phyloP scores from a whole-genome alignment of 352 stramenopile species.

The Sclerospora graminicola region DNA sequence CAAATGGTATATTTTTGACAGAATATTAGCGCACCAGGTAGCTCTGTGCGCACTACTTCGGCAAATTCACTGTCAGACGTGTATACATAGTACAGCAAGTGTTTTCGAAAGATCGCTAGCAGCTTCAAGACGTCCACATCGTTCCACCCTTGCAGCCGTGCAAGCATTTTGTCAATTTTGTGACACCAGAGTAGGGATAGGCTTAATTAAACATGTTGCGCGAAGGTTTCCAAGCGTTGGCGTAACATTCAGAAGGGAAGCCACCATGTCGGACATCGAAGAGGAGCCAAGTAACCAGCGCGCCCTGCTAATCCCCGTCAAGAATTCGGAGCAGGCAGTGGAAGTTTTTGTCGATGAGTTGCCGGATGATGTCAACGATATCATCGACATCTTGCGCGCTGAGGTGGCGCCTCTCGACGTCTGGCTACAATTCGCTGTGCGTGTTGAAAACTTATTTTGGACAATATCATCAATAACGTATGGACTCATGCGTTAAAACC shows the following conservation, averaged over 20 bases:
- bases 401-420: slow-evolving; percentile 87
- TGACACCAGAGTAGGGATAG: not conserved
- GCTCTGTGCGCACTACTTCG: slow-evolving; percentile 21
- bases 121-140: slow-evolving; percentile 41
- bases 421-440: slow-evolving; percentile 86
- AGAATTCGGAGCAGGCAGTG: slow-evolving; percentile 85
- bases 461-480: not conserved
- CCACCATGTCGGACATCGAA: slow-evolving; percentile 23
- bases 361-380: slow-evolving; percentile 85
- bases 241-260: slow-evolving; percentile 1
- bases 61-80: slow-evolving; percentile 32
- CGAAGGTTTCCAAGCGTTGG: not conserved
- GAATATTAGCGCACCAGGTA: slow-evolving; percentile 22
- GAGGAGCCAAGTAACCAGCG: slow-evolving; percentile 33
- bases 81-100: slow-evolving; percentile 59
- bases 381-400: slow-evolving; percentile 86
- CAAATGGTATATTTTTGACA: not conserved
- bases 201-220: not conserved
- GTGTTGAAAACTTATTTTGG: slow-evolving; percentile 1
- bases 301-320: slow-evolving; percentile 85
- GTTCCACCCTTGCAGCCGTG: slow-evolving; percentile 32
- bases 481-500: slow-evolving; percentile 1
- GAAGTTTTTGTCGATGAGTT: slow-evolving; percentile 87
- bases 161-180: slow-evolving; percentile 10
- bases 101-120: slow-evolving; percentile 36